These are phyloP conservation scores for Cairneyella variabilis DNA, from an alignment of 495 filamentous ascomycete genomes.

Conservation along the genomic window DNA sequence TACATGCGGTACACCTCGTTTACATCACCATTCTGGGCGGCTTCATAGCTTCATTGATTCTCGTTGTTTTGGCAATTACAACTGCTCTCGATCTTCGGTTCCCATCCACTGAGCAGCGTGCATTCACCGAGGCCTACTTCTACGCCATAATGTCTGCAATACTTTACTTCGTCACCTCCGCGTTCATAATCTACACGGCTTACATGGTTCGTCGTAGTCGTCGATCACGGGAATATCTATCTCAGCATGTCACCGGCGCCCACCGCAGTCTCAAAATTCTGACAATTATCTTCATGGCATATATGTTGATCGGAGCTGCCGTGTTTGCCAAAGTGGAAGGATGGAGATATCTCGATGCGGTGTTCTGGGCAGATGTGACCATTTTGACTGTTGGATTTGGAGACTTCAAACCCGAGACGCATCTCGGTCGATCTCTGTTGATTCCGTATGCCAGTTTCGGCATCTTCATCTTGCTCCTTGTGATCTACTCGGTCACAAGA, in stretches of 20 bases:
- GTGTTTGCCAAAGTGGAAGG: constrained; percentile 66
- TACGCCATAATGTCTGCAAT: constrained; percentile 71
- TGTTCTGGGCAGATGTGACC: constrained; percentile 82
- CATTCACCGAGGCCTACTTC: constrained; percentile 65
- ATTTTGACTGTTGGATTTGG: constrained; percentile 80
- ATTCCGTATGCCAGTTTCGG: constrained; percentile 77
- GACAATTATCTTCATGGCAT: constrained; percentile 70
- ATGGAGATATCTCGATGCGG: constrained; percentile 71
- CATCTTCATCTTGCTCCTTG: constrained; percentile 74
- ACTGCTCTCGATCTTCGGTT: constrained; percentile 39
- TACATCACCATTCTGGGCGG: constrained; percentile 42
- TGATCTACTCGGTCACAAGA: constrained; percentile 74
- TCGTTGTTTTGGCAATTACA: constrained; percentile 39
- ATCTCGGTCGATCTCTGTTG: constrained; percentile 55
- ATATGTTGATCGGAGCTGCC: constrained; percentile 67
- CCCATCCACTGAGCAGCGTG: constrained; percentile 33
- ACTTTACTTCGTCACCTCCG: constrained; percentile 69
- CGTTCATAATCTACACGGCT: constrained; percentile 64
- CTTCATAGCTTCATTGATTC: constrained; percentile 19
- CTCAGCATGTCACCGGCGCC: constrained; percentile 57
- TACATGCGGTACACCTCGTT: background rate
- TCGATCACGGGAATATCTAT: constrained; percentile 56
- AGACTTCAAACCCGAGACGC: constrained; percentile 57
- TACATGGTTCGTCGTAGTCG: constrained; percentile 20
- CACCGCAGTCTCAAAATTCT: constrained; percentile 83